Evolutionary conservation across 805 yeast genomes (phyloP).

Genomic region (Tanozyma kutaoensis): DNA sequence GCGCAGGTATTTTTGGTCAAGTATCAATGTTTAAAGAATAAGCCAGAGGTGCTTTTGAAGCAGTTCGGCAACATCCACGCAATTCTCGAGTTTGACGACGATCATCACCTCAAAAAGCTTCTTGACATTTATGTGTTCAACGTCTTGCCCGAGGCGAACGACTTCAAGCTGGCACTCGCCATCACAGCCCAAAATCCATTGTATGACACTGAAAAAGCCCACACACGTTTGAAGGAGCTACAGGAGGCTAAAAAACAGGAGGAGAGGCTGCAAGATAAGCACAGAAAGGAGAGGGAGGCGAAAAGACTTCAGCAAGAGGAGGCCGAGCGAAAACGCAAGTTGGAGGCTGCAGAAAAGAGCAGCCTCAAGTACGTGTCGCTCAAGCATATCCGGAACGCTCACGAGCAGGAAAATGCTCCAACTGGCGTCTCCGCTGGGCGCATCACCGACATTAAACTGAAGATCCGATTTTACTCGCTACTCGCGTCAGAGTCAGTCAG

Average conservation of each 20-base stretch:
- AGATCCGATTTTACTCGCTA: constrained; percentile 6
- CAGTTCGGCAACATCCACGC: constrained; percentile 6
- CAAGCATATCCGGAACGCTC: constrained; percentile 13
- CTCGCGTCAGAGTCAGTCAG: constrained; percentile 11
- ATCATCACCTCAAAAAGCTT: constrained; percentile 10
- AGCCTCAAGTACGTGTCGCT: constrained; percentile 16
- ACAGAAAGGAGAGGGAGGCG: constrained; percentile 5
- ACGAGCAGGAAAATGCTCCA: not conserved
- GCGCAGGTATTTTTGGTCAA: constrained; percentile 17
- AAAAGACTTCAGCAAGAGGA: constrained; percentile 9
- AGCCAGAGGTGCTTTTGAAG: constrained; percentile 2
- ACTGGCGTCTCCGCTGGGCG: not conserved
- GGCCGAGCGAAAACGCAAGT: constrained; percentile 5
- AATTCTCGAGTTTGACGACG: constrained; percentile 3
- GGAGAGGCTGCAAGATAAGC: constrained; percentile 3
- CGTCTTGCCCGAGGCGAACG: constrained; percentile 17
- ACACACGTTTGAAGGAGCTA: constrained; percentile 2
- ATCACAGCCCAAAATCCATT: constrained; percentile 12
- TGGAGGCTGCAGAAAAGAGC: constrained; percentile 8
- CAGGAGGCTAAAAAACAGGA: constrained; percentile 5
- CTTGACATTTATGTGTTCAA: constrained; percentile 21
- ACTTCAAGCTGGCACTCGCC: constrained; percentile 12
- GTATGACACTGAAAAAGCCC: too few relatives aligned
- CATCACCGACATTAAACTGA: constrained; percentile 3
- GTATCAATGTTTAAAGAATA: constrained; percentile 9